Conservation (phyloP, 2,329 filamentous ascomycete genomes). For the Nemania diffusa region DNA sequence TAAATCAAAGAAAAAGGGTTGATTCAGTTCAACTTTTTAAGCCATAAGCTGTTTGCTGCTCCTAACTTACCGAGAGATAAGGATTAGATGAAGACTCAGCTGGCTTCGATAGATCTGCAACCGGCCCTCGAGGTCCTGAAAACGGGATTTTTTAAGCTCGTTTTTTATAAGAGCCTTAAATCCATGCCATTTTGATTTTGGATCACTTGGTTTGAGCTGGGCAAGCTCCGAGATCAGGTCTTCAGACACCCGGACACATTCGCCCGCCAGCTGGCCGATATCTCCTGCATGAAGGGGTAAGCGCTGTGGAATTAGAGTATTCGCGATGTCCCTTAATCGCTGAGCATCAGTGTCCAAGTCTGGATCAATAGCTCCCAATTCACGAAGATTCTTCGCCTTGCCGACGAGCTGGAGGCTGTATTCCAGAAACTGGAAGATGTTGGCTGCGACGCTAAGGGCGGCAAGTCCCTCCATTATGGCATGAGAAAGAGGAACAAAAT, state of each 20-base stretch:
- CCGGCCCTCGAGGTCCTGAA: constrained; percentile 1
- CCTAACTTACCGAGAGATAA: constrained; percentile 13
- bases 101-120: background rate
- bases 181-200: constrained; percentile 30
- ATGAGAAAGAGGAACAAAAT: no score
- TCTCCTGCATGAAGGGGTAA: background rate
- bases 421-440: constrained; percentile 16
- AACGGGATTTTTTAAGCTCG: background rate
- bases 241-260: constrained; percentile 19
- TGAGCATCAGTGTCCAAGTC: background rate
- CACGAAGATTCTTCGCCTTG: constrained; percentile 4
- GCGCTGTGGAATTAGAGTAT: background rate
- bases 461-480: constrained; percentile 3
- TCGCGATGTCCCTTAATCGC: background rate
- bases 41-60: background rate
- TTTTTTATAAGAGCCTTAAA: constrained; percentile 22
- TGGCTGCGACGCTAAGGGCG: constrained; percentile 4
- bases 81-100: background rate
- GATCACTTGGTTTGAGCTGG: constrained; percentile 34
- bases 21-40: background rate
- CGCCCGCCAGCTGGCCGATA: background rate
- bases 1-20: background rate
- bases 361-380: background rate
- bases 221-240: constrained; percentile 37
- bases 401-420: constrained; percentile 3